These are phyloP conservation scores for Liriodendron chinense DNA, from an alignment of 164 flowering plant genomes.

Conservation along the genomic window DNA sequence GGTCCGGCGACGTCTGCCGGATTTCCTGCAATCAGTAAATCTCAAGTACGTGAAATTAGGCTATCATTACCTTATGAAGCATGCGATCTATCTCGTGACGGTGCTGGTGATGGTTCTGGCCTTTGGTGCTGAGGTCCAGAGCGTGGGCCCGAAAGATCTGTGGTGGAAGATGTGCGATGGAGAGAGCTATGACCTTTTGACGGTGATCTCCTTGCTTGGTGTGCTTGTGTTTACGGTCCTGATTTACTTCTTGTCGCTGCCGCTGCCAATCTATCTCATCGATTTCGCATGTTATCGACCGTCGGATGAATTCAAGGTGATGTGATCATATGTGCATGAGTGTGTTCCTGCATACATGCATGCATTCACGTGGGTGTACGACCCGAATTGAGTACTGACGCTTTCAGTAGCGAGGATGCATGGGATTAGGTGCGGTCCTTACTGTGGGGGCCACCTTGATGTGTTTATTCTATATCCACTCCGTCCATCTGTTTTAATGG, in stretches of 20 bases:
- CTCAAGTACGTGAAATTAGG: conserved; percentile 90
- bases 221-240: conserved; percentile 64
- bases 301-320: conserved; percentile 74
- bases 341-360: neutral
- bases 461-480: too few relatives aligned
- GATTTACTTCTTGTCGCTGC: conserved; percentile 75
- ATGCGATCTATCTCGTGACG: conserved; percentile 71
- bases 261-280: conserved; percentile 70
- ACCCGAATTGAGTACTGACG: neutral
- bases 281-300: conserved; percentile 85
- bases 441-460: too few relatives aligned
- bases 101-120: conserved; percentile 61
- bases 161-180: conserved; percentile 79
- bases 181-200: conserved; percentile 65
- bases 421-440: too few relatives aligned
- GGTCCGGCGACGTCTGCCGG: conserved; percentile 78
- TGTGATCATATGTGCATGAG: neutral
- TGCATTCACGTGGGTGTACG: too few relatives aligned
- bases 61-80: conserved; percentile 80
- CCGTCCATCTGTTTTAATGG: too few relatives aligned
- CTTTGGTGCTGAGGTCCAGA: conserved; percentile 79
- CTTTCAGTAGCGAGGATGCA: too few relatives aligned
- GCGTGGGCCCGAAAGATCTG: conserved; percentile 63
- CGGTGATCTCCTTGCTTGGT: conserved; percentile 53
- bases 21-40: conserved; percentile 80